Evolutionary conservation across 2,329 filamentous ascomycete genomes (phyloP).

Genomic region (Claviceps arundinis): DNA sequence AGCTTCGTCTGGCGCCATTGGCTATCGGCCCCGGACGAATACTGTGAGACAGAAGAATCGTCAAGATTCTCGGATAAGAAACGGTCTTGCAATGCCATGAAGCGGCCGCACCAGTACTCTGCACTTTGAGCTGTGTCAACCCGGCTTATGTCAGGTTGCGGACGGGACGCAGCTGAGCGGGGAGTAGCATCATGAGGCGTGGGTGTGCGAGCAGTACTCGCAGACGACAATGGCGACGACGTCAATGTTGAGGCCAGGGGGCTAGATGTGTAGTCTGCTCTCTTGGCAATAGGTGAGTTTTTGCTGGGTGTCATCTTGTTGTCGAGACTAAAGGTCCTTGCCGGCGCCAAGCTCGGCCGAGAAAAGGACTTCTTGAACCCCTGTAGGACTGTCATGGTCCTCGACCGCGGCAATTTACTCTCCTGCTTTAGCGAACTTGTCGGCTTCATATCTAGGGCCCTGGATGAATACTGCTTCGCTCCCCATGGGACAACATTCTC

Average conservation of each 20-base stretch:
- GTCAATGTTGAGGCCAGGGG: neutral
- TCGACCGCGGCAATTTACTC: conserved; percentile 28
- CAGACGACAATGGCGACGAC: neutral
- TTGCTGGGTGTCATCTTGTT: conserved; percentile 4
- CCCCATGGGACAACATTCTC: conserved; percentile 15
- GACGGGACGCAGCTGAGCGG: conserved; percentile 1
- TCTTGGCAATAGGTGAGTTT: neutral
- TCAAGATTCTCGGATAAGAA: conserved; percentile 16
- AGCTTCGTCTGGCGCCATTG: neutral
- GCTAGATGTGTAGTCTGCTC: neutral
- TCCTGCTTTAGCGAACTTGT: neutral
- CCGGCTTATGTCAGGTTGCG: conserved; percentile 13
- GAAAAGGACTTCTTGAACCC: conserved; percentile 33
- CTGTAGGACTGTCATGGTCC: conserved; percentile 30
- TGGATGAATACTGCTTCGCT: neutral
- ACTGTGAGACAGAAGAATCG: conserved; percentile 1
- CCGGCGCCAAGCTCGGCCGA: conserved; percentile 14
- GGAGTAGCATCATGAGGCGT: neutral
- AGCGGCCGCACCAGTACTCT: conserved; percentile 50
- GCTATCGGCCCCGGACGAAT: neutral
- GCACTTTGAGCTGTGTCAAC: conserved; percentile 31
- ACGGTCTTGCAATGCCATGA: conserved; percentile 41
- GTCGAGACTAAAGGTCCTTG: conserved; percentile 9
- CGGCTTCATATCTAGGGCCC: neutral
- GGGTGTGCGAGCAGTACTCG: neutral